phyloP scores from a whole-genome alignment of 2,329 filamentous ascomycete genomes.

The Pseudogymnoascus sp. region DNA sequence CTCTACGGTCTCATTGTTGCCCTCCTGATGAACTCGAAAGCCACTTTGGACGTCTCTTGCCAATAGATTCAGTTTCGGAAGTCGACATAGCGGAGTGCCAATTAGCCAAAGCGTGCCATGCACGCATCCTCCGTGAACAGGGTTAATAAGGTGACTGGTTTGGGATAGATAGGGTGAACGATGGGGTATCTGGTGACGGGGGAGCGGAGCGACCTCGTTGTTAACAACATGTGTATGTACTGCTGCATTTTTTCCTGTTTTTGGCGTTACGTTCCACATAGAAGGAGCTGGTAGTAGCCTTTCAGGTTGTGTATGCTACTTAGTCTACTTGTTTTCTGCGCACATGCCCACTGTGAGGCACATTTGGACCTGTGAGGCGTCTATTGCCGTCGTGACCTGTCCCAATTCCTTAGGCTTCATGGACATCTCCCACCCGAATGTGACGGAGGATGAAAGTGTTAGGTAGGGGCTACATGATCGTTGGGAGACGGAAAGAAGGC shows the following conservation, averaged over 20 bases:
- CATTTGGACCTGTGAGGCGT: background rate
- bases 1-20: slow-evolving; percentile 98
- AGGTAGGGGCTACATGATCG: background rate
- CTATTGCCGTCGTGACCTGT: background rate
- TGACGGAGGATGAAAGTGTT: background rate
- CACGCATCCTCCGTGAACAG: background rate
- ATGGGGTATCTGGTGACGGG: slow-evolving; percentile 1
- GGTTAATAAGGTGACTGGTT: background rate
- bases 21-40: slow-evolving; percentile 98
- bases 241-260: slow-evolving; percentile 22
- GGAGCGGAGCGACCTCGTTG: slow-evolving; percentile 16
- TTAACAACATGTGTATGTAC: slow-evolving; percentile 28
- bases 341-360: background rate
- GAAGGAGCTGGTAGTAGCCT: slow-evolving; percentile 25
- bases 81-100: background rate
- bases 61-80: slow-evolving; percentile 31
- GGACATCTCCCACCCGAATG: background rate
- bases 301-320: slow-evolving; percentile 28
- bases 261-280: slow-evolving; percentile 30
- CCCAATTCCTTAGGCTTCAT: background rate
- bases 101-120: background rate
- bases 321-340: slow-evolving; percentile 18
- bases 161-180: slow-evolving; percentile 2
- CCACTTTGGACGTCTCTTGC: slow-evolving; percentile 55
- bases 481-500: too few species aligned